Base-by-base conservation (phyloP, 345 rosid species). In the Salix brachista region DNA sequence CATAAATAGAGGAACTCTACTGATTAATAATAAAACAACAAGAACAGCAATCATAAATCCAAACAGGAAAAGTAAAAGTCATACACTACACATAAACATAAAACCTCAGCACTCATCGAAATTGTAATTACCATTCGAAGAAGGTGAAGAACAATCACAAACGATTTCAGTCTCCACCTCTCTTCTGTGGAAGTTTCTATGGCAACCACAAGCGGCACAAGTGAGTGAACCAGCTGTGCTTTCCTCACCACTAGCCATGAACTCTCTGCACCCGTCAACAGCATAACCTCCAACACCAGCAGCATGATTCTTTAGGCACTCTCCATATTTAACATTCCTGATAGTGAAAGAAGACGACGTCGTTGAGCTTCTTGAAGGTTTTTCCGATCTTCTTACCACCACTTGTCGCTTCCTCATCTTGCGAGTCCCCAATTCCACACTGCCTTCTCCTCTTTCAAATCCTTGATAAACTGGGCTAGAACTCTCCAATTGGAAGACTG, bases 261-360 rank as follows among this genome's bases (percentile, higher is more conserved):
- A 92, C 83, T 92, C 97, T 34, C 94, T 87, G 86, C 97, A 92
- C 1, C 97, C 97, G 8, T 92, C 97, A 6, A 92, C 90, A 9
- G 92, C 94, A 65, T 85, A 86, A 17, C 94, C 94, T 2, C 94
- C 97, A 18, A 89, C 86, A 5, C 81, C 81, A 25, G 91, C 94
- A 2, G 94, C 97, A 58, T 90, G 93, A 66, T 92, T 92, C 90
- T 88, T 92, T 69, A 90, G 94, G 60, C 97, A 90, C 90, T 92
- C 97, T 37, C 79, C 85, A 72, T 92, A 90, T 65, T 89, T 84
- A 75, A 92, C 89, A 65, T 74, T 88, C 83, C 87, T 87, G 3
- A 77, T 36, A 5, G 85, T 82, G 75, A 54, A 1, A 9, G 91
- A 80, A 60, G 92, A 90, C 74, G 65, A 34, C 37, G 44, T 69